Evolutionary conservation across 345 rosid species (phyloP), one percentile per base, ranked within the genome.

Genomic region (Syzygium oleosum): DNA sequence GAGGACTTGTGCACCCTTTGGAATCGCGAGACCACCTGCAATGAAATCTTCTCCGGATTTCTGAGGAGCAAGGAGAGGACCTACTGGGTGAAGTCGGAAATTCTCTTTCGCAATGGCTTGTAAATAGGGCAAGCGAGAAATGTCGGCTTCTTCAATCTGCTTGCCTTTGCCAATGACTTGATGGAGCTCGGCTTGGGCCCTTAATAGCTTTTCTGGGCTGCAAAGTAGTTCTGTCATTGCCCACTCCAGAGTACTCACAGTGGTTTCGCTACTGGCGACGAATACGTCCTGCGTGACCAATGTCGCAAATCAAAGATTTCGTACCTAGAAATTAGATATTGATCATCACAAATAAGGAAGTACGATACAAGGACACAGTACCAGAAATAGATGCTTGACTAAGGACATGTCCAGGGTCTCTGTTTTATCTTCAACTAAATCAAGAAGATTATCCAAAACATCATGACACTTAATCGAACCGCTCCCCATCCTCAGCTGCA

Each of bases 381-480:
- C 78, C 43, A 65, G 43, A 4, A 65, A 3, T 16, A 31, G 43
- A 31, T 65, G 78, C 43, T 65, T 31, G 78, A 16, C 78, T 31
- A 51, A 43, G 31, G 77, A 86, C n/a, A 41, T 27, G 56, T 63
- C 77, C 49, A 91, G 85, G 52, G 79, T 90, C 43, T 89, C 88
- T 12, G 25, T 68, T n/a, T 65, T 25, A 12, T 88, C 88, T 25
- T 91, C 89, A 5, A 25, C 54, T 21, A 92, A 65, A 65, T 63
- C 46, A n/a, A 92, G 90, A 19, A 92, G 92, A 54, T 84, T 73
- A 49, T 92, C 95, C 55, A 92, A 84, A 53, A 91, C 56, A 90
- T 93, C 95, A 19, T 88, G 65, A 19, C n/a, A 0, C 9, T 87
- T 6, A 10, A 79, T 41, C 21, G n/a, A 88, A 7, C 84, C 88